phyloP scores from a whole-genome alignment of 345 rosid species.

The Brassica nigra region DNA sequence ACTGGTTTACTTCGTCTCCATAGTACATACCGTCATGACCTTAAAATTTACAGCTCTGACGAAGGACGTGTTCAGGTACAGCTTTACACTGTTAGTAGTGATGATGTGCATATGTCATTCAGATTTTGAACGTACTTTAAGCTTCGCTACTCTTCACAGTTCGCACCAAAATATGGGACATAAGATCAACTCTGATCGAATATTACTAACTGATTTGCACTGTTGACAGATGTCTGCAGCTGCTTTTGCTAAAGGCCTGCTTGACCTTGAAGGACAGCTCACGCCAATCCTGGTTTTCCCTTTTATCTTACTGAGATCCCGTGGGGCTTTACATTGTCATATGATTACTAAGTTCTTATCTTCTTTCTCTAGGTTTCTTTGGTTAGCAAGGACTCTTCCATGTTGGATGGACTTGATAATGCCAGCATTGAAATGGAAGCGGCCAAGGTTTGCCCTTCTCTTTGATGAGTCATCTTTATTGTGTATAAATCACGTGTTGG shows the following conservation, averaged over 20 bases:
- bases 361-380: slow-evolving; percentile 78
- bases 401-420: slow-evolving; percentile 98
- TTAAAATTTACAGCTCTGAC: slow-evolving; percentile 98
- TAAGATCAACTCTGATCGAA: background rate
- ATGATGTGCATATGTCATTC: background rate
- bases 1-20: slow-evolving; percentile 98
- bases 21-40: slow-evolving; percentile 98
- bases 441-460: slow-evolving; percentile 72
- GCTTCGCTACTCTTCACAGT: background rate
- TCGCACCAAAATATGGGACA: slow-evolving; percentile 1
- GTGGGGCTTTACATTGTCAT: slow-evolving; percentile 18
- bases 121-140: slow-evolving; percentile 1
- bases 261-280: slow-evolving; percentile 97
- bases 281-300: slow-evolving; percentile 90
- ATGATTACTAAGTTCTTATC: slow-evolving; percentile 14
- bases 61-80: slow-evolving; percentile 99
- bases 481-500: slow-evolving; percentile 10
- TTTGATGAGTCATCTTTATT: background rate
- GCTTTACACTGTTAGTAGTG: slow-evolving; percentile 7
- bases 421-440: slow-evolving; percentile 96
- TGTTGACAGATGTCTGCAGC: slow-evolving; percentile 98
- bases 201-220: background rate
- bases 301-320: slow-evolving; percentile 18
- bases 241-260: slow-evolving; percentile 99
- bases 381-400: slow-evolving; percentile 99